Evolutionary conservation across 305 asterid genomes (phyloP), one percentile per base, ranked within the genome.

Genomic region (Ilex paraguariensis): DNA sequence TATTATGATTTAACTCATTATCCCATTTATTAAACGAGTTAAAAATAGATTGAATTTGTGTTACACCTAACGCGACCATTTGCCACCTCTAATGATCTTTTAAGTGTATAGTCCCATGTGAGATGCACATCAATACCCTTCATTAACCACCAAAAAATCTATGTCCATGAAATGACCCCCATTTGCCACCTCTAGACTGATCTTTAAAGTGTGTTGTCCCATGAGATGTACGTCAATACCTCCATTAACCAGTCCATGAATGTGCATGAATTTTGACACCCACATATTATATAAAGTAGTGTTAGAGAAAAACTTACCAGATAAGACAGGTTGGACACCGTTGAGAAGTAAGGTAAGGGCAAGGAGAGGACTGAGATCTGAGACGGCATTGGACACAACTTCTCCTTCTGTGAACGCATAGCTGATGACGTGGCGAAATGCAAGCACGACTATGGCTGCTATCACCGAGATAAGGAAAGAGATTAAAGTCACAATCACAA

Each of bases 361-460:
- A 13, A 61, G 56, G 6, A 44, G 48, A 4, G 65, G 65, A 36
- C 44, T 11, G 9, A 61, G 65, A 15, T 61, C 65, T n/a, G 65
- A 49, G 44, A 61, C 65, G 3, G 65, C 65, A 2, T 61, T 10
- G 2, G 65, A 56, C 56, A 61, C 65, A 10, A 10, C 6, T 61
- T 61, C 57, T 2, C 65, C 65, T 8, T 50, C 65, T 2, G 65
- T 61, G 65, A 61, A 61, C 44, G 28, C 11, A 14, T 61, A 61
- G 57, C 65, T 61, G 4, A 61, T 46, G 65, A 49, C 65, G 6
- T 61, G 14, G 31, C 65, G 65, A 3, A 46, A 30, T 7, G 56
- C 16, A 3, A 61, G 65, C 13, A 61, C 57, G 14, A 61, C 30
- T n/a, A 59, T 21, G 17, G 54, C 39, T 16, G 56, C 56, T 1